These are phyloP conservation scores for Danielia reshetovae DNA, from an alignment of 805 yeast genomes.

Conservation along the genomic window DNA sequence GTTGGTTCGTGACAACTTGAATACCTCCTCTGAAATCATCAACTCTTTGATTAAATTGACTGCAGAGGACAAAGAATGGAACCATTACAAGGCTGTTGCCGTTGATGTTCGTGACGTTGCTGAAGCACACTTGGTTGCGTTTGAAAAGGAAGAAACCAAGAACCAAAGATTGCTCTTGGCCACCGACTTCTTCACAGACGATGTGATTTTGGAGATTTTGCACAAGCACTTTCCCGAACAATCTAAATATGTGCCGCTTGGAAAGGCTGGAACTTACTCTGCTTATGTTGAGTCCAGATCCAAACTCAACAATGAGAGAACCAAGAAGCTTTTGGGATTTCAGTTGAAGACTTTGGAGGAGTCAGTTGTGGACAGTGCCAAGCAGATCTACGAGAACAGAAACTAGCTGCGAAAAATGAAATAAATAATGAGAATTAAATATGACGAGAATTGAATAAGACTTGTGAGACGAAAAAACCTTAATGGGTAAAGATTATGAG, in stretches of 20 bases:
- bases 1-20: constrained; percentile 19
- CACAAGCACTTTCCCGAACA: constrained; percentile 29
- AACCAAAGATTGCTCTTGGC: constrained; percentile 20
- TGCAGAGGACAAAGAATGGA: neutral
- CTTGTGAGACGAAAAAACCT: too few relatives aligned
- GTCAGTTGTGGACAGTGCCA: neutral
- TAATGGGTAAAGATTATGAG: too few relatives aligned
- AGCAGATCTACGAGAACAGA: too few relatives aligned
- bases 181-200: constrained; percentile 30
- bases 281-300: neutral
- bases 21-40: constrained; percentile 21
- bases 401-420: too few relatives aligned
- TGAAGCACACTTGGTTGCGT: constrained; percentile 9
- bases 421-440: too few relatives aligned
- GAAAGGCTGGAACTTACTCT: constrained; percentile 24
- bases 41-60: constrained; percentile 3
- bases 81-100: neutral
- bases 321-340: constrained; percentile 2
- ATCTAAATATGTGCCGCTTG: constrained; percentile 16
- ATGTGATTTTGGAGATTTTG: constrained; percentile 33
- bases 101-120: constrained; percentile 24
- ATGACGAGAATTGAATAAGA: too few relatives aligned
- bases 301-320: neutral
- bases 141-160: constrained; percentile 19
- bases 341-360: neutral